A percentile compares a stretch with the other conserved stretches of the same genome.
Conservation (phyloP, 805 yeast genomes). For the Danielia reshetovae region DNA sequence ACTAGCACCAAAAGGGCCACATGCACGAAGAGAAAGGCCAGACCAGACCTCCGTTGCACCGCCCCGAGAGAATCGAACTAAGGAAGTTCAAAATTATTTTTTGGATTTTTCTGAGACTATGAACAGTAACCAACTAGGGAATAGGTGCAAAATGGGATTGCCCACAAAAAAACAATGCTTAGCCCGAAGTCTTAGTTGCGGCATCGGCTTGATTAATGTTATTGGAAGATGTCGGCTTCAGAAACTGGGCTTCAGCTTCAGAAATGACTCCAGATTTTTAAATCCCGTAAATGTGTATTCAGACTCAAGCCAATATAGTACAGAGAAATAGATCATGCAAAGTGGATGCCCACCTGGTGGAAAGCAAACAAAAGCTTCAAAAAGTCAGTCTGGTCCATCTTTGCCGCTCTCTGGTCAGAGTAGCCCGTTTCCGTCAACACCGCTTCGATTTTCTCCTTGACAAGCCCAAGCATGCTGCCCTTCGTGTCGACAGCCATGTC, state of each 20-base stretch:
- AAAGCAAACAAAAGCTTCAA: conserved; percentile 81
- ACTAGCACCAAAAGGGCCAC: no score
- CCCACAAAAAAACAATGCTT: no score
- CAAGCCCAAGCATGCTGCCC: conserved; percentile 41
- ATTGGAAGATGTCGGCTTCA: neutral
- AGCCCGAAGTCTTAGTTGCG: no score
- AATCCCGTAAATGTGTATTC: neutral
- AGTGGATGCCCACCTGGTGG: conserved; percentile 96
- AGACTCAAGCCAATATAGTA: neutral
- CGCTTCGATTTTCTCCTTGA: conserved; percentile 64
- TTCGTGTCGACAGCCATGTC: conserved; percentile 36
- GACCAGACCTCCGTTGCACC: no score
- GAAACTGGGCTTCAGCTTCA: neutral
- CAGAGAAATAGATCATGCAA: conserved; percentile 50
- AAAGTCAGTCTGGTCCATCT: conserved; percentile 94
- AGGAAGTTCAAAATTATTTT: no score
- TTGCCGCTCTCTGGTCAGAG: conserved; percentile 84
- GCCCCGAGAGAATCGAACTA: no score
- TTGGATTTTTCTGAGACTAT: no score
- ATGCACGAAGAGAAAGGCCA: no score
- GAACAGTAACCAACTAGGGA: no score
- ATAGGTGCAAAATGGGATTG: no score
- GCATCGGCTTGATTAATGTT: conserved; percentile 1
- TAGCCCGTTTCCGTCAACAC: conserved; percentile 79
- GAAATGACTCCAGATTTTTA: no score